These are phyloP conservation scores for Phytophthora cryptogea DNA, from an alignment of 352 stramenopile genomes.

Conservation along the genomic window DNA sequence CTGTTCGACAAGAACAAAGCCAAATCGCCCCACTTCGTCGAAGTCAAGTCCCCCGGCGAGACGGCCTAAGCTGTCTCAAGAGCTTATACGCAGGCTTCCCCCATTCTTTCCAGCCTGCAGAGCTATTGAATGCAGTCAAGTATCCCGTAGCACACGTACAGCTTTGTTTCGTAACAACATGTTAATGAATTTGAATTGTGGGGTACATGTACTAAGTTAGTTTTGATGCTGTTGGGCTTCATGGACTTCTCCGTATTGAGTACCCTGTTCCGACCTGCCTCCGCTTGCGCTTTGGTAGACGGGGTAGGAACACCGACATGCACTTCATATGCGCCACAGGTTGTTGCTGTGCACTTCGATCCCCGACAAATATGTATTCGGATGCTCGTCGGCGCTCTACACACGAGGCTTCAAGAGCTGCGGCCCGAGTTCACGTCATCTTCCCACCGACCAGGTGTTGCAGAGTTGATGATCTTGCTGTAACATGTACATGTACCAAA, in stretches of 20 bases:
- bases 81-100: slow-evolving; percentile 22
- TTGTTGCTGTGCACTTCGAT: neutral
- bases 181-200: slow-evolving; percentile 1
- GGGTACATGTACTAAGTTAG: too few relatives aligned
- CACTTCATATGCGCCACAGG: neutral
- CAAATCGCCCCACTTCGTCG: slow-evolving; percentile 19
- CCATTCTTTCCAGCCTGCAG: slow-evolving; percentile 15
- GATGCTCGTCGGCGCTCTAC: neutral
- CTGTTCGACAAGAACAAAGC: slow-evolving; percentile 21
- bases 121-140: slow-evolving; percentile 1
- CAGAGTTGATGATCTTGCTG: neutral
- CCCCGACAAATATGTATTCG: neutral
- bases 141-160: neutral
- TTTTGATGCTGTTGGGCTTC: too few relatives aligned
- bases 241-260: too few relatives aligned
- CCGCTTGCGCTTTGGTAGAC: too few relatives aligned
- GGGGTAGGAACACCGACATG: too few relatives aligned
- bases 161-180: neutral
- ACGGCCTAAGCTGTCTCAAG: slow-evolving; percentile 4
- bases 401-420: neutral
- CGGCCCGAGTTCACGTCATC: neutral
- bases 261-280: too few relatives aligned
- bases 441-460: neutral
- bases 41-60: slow-evolving; percentile 19
- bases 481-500: too few relatives aligned